These are phyloP conservation scores for Luzula sylvatica DNA, from an alignment of 176 grass and related monocot species.

Conservation along the genomic window DNA sequence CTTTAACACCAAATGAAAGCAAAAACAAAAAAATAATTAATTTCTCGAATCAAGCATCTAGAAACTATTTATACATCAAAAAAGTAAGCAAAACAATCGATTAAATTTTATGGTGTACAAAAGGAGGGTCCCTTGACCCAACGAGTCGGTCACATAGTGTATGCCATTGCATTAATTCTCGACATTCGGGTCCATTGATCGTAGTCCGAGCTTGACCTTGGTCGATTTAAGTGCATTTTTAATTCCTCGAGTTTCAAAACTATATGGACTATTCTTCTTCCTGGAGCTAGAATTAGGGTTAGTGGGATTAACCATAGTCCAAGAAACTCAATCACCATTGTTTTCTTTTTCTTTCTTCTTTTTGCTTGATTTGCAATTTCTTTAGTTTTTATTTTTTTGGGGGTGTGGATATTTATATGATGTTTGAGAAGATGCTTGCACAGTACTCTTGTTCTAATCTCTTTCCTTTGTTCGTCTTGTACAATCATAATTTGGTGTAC, in stretches of 20 bases:
- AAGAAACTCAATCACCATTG: constrained; percentile 52
- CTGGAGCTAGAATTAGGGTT: constrained; percentile 57
- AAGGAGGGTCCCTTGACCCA: neutral
- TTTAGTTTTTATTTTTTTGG: no score
- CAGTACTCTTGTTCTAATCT: neutral
- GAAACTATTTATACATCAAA: constrained; percentile 13
- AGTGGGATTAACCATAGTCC: constrained; percentile 59
- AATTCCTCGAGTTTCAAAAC: constrained; percentile 20
- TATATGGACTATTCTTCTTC: constrained; percentile 45
- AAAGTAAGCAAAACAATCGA: neutral
- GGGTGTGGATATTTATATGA: constrained; percentile 19
- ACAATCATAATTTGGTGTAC: no score
- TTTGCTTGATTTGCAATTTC: neutral
- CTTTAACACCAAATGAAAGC: constrained; percentile 1
- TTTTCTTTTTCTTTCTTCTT: constrained; percentile 19
- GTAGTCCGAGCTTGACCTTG: neutral
- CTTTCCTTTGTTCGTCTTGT: no score
- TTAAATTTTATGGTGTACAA: constrained; percentile 5
- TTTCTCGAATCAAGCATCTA: constrained; percentile 5
- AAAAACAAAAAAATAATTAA: neutral
- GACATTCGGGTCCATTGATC: constrained; percentile 14
- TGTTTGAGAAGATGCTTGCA: constrained; percentile 12
- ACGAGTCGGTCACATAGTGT: neutral
- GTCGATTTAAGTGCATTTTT: neutral
- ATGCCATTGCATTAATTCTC: constrained; percentile 15